Evolutionary conservation across 352 stramenopile species (phyloP), one percentile per base, ranked within the genome.

Genomic region (Phytophthora palmivora): DNA sequence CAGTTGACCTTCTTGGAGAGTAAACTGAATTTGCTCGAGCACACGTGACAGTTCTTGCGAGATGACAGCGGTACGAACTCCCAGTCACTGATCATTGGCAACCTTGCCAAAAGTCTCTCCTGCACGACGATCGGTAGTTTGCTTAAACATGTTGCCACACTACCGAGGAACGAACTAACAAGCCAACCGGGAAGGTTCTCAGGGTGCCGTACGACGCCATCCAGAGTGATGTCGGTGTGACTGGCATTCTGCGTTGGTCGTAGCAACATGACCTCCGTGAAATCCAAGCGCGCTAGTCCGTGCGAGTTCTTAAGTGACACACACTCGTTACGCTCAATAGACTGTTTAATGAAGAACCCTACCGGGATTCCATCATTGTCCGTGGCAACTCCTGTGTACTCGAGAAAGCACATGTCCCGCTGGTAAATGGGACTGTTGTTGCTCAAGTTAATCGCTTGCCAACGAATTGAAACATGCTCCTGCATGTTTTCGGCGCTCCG

Each of bases 1-100:
- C 85, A 94, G 67, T 91, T 78, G 58, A 65, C 58, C 64, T 94
- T 94, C 74, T 90, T 92, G 24, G 75, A 77, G n/a, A 92, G 54
- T 54, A 92, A 75, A 11, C 66, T 70, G 44, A 94, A 94, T 49
- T 80, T 80, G 48, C 58, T 73, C 8, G 74, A 43, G 38, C 85
- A 94, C 37, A 91, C 79, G 38, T 75, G 81, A 54, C 82, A 91
- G 16, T 62, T 80, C 67, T 88, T 89, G 49, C 82, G 79, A 7
- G 82, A 66, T 11, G 58, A 66, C 0, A 47, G 43, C 1, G 82
- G 61, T 18, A 89, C 75, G 43, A 76, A 85, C 45, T 79, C 48
- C 46, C 64, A 70, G 50, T 83, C 78, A 52, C 78, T 82, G 12
- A 83, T 58, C 45, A 87, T 63, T 1, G 70, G 66, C 38, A 91